Base-by-base conservation (phyloP, 2,329 filamentous ascomycete species). In the Exserohilum turcica region DNA sequence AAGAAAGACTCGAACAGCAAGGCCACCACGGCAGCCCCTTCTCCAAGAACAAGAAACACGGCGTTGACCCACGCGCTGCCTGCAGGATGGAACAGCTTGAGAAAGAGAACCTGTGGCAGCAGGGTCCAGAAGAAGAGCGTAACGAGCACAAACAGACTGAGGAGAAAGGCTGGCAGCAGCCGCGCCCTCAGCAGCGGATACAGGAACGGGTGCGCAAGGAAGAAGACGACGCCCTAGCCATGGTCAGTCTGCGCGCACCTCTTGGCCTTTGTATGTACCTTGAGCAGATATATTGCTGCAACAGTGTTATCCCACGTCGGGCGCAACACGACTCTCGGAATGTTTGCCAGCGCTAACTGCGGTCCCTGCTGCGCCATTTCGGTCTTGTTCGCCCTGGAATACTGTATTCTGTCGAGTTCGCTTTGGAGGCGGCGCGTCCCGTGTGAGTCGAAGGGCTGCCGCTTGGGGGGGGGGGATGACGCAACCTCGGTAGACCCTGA, bases 81-180 rank as follows among this genome's bases (percentile, higher is more conserved):
- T 21, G 63, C 83, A 18, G 89, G 89, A 66, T 97, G 92, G 73
- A 97, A 97, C 62, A 97, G 84, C 13, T 89, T 87, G 18, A 99
- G 83, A 66, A 99, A 90, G 1, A 90, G 90, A 50, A 91, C 91
- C 71, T 97, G 91, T 0, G 93, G 93, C 2, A 97, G 77, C 64
- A 96, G 97, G 0, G 91, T 82, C 74, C 94, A 95, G 10, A 91
- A 80, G 74, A 97, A 97, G 16, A 97, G 84, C 16, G 95, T 80
- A n/a, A 87, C 78, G 57, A 96, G 90, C 12, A 97, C 89, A 48
- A 94, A 85, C 12, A 88, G 78, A 0, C 92, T 96, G 10, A 97
- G 87, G 12, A 97, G 78, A 2, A 90, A 84, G 24, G 96, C 82
- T 0, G 93, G 92, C 0, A 97, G 76, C 2, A 99, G 79, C 13